phyloP scores from a whole-genome alignment of 2,329 filamentous ascomycete genomes.

The Knoxdaviesia proteae region DNA sequence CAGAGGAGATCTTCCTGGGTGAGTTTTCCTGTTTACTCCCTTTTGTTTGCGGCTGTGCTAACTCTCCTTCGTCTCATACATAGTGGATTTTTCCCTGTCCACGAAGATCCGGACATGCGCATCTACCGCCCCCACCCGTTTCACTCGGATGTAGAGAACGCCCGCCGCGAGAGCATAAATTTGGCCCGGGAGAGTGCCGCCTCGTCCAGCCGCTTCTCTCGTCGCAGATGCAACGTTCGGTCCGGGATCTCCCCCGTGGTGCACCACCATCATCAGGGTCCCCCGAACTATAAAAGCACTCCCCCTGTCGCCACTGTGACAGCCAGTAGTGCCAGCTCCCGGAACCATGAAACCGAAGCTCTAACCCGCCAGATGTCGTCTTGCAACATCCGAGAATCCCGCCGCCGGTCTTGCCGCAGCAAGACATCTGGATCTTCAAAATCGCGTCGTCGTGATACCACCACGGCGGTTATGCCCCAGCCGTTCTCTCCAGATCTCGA shows the following conservation, averaged over 20 bases:
- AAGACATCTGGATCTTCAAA: too few species aligned
- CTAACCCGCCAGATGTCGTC: too few species aligned
- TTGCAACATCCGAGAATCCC: too few species aligned
- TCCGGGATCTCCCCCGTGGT: too few species aligned
- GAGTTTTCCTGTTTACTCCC: conserved; percentile 12
- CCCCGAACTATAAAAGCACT: neutral
- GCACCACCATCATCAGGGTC: too few species aligned
- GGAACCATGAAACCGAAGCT: too few species aligned
- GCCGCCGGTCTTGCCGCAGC: too few species aligned
- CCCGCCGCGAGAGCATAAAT: conserved; percentile 3
- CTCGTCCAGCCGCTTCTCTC: neutral
- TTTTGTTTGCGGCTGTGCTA: conserved; percentile 1
- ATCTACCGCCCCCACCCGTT: conserved; percentile 31
- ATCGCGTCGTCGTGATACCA: too few species aligned
- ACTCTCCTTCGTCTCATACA: neutral
- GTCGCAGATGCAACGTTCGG: neutral
- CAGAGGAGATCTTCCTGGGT: conserved; percentile 38
- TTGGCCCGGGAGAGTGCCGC: conserved; percentile 1
- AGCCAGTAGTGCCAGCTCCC: neutral
- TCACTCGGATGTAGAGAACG: conserved; percentile 8
- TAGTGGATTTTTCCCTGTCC: conserved; percentile 39
- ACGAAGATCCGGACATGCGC: conserved; percentile 29
- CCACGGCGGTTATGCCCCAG: too few species aligned
- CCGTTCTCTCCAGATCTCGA: too few species aligned
- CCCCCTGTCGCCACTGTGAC: neutral